These are phyloP conservation scores for Solanum infundibuliforme DNA, from an alignment of 257 asterid species.

Conservation along the genomic window DNA sequence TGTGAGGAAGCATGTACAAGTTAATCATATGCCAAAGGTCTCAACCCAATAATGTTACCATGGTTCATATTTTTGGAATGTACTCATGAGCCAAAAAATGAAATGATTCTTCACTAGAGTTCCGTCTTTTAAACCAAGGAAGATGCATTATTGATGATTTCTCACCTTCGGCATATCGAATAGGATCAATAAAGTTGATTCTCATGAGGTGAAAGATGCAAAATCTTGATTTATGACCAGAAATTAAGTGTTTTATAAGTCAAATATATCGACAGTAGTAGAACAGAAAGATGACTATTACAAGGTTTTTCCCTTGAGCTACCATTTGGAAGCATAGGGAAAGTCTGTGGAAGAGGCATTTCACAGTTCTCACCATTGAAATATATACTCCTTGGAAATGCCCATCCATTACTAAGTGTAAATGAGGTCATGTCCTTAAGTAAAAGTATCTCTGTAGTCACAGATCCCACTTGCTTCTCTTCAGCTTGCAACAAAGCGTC, in stretches of 20 bases:
- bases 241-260: neutral
- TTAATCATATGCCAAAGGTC: neutral
- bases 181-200: neutral
- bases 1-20: neutral
- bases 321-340: conserved; percentile 56
- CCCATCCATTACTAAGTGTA: conserved; percentile 63
- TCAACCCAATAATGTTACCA: neutral
- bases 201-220: neutral
- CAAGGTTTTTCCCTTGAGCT: conserved; percentile 1
- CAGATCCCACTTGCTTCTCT: conserved; percentile 36
- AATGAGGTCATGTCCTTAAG: conserved; percentile 38
- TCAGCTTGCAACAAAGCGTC: conserved; percentile 28
- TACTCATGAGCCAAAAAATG: neutral
- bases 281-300: neutral
- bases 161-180: neutral
- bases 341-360: conserved; percentile 60
- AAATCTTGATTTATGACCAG: neutral
- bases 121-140: neutral
- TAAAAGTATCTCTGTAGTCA: conserved; percentile 49
- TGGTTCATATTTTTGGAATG: neutral
- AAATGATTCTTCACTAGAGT: neutral
- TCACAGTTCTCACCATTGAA: conserved; percentile 62
- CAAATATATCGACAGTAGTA: conserved; percentile 13
- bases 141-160: neutral
- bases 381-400: conserved; percentile 54